A percentile compares a stretch with the other conserved stretches of the same genome.
Conservation (phyloP, 495 filamentous ascomycete genomes). For the Penicillium soppii region DNA sequence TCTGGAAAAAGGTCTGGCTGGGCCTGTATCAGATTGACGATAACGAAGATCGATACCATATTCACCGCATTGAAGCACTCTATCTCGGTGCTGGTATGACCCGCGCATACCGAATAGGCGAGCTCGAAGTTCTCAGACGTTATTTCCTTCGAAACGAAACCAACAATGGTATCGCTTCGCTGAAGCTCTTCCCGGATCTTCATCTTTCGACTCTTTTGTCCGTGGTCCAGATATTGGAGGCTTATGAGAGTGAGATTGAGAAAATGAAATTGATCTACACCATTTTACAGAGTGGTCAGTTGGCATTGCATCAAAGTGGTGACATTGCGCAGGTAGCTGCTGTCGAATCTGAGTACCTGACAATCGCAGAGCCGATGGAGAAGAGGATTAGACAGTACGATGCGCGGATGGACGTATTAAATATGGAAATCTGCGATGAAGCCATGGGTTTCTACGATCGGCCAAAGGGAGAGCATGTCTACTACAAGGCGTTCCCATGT, state of each 20-base stretch:
- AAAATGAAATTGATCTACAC: constrained; percentile 14
- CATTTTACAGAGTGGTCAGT: constrained; percentile 10
- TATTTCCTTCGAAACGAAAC: not conserved
- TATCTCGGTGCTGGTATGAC: constrained; percentile 18
- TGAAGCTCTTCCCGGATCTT: constrained; percentile 17
- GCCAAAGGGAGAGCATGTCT: constrained; percentile 7
- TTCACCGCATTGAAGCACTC: constrained; percentile 16
- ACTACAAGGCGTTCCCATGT: constrained; percentile 6
- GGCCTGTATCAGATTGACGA: constrained; percentile 20
- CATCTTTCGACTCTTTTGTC: constrained; percentile 19
- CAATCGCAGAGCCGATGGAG: constrained; percentile 14
- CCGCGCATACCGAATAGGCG: not conserved
- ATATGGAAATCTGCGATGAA: constrained; percentile 17
- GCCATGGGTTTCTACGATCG: constrained; percentile 1
- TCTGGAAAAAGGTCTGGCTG: constrained; percentile 23
- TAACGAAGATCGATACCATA: constrained; percentile 9
- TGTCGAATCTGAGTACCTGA: constrained; percentile 1
- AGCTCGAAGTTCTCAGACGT: constrained; percentile 5
- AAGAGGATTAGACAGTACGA: constrained; percentile 13
- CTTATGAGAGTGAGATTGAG: constrained; percentile 20
- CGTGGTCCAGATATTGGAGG: constrained; percentile 18
- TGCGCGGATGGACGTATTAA: constrained; percentile 13
- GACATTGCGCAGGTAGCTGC: not conserved
- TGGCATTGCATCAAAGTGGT: constrained; percentile 3
- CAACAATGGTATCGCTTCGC: constrained; percentile 13